phyloP scores from a whole-genome alignment of 1,284 basidiomycete species.

The Irpex sp. region DNA sequence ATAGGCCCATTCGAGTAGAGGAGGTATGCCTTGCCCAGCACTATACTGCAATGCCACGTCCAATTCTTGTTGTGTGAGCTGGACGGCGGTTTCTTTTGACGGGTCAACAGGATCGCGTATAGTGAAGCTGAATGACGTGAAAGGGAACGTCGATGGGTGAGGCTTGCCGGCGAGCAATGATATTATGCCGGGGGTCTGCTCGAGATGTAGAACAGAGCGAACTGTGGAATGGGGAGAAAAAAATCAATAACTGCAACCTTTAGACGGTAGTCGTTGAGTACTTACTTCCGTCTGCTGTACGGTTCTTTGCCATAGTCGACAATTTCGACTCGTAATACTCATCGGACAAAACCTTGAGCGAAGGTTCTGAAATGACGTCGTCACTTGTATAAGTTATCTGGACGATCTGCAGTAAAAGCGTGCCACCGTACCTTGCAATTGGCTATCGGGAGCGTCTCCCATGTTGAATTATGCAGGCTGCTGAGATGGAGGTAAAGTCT shows the following conservation, averaged over 20 bases:
- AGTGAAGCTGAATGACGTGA: slow-evolving; percentile 67
- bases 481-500: background rate
- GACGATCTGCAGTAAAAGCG: background rate
- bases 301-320: slow-evolving; percentile 7
- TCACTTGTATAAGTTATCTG: background rate
- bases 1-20: slow-evolving; percentile 61
- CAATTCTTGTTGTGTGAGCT: slow-evolving; percentile 31
- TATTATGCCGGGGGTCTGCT: slow-evolving; percentile 73
- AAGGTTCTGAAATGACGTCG: background rate
- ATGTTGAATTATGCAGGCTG: background rate
- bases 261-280: too few relatives aligned
- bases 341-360: slow-evolving; percentile 3
- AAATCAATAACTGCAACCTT: too few relatives aligned
- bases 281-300: slow-evolving; percentile 9
- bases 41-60: slow-evolving; percentile 66
- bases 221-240: background rate
- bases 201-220: slow-evolving; percentile 34
- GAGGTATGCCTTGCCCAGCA: slow-evolving; percentile 65
- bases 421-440: background rate
- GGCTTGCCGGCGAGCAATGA: slow-evolving; percentile 85
- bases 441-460: background rate
- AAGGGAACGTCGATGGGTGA: slow-evolving; percentile 86
- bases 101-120: slow-evolving; percentile 38
- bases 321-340: slow-evolving; percentile 7
- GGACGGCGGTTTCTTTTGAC: slow-evolving; percentile 37